Conservation (phyloP, 2,329 filamentous ascomycete species). For the Fusarium algeriense region DNA sequence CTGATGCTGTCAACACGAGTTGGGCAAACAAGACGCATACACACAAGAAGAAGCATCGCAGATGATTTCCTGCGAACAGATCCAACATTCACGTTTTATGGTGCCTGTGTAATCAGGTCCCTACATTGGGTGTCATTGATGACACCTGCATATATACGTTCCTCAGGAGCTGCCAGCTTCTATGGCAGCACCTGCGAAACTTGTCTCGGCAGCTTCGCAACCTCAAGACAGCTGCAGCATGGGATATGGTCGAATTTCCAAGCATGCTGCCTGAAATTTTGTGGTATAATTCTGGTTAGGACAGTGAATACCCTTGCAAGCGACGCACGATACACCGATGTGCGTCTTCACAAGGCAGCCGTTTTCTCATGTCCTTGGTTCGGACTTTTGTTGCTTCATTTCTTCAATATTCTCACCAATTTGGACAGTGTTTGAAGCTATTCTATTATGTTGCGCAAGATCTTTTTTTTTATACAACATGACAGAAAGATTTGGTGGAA, state of each 20-base stretch:
- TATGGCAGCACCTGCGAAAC: conserved; percentile 37
- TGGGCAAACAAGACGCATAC: conserved; percentile 61
- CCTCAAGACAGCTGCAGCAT: conserved; percentile 21
- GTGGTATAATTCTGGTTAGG: neutral
- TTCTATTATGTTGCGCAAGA: conserved; percentile 12
- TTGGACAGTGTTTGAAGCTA: conserved; percentile 3
- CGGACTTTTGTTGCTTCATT: conserved; percentile 4
- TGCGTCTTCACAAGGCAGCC: conserved; percentile 19
- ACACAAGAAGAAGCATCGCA: conserved; percentile 49
- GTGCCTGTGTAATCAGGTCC: conserved; percentile 37
- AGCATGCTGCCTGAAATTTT: conserved; percentile 3
- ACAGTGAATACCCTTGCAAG: neutral
- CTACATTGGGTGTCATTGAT: conserved; percentile 36
- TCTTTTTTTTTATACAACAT: conserved; percentile 20
- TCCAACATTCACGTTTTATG: conserved; percentile 44
- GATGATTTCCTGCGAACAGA: conserved; percentile 22
- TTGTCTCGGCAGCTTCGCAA: conserved; percentile 29
- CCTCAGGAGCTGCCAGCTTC: conserved; percentile 37
- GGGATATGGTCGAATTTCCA: conserved; percentile 3
- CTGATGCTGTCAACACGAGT: conserved; percentile 61
- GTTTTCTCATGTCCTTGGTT: conserved; percentile 13
- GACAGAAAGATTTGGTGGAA: conserved; percentile 38
- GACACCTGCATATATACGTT: conserved; percentile 51
- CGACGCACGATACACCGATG: neutral
- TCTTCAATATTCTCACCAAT: neutral